Evolutionary conservation across 225 moss, liverwort and hornwort genomes (phyloP).

Genomic region (Ulota crispa): DNA sequence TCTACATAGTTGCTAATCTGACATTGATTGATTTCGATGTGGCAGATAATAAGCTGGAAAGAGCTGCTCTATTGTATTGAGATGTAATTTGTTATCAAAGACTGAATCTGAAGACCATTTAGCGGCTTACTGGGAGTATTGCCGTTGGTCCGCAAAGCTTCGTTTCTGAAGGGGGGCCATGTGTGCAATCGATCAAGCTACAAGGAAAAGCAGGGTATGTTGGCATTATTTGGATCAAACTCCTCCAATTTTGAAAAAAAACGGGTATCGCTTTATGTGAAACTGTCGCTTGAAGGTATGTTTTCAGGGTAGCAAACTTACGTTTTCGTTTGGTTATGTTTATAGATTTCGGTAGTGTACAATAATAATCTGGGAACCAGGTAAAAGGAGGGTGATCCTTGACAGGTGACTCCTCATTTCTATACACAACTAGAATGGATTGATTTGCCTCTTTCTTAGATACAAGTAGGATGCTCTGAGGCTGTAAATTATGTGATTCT

Average conservation of each 20-base stretch:
- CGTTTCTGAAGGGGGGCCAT: slow-evolving; percentile 18
- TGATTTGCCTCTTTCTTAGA: slow-evolving; percentile 34
- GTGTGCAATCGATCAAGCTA: slow-evolving; percentile 32
- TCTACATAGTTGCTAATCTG: neutral
- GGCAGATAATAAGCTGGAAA: slow-evolving; percentile 32
- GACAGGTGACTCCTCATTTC: slow-evolving; percentile 22
- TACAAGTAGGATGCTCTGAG: slow-evolving; percentile 13
- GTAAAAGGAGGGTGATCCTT: slow-evolving; percentile 36
- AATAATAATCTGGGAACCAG: slow-evolving; percentile 37
- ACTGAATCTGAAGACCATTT: slow-evolving; percentile 37
- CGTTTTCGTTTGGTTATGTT: slow-evolving; percentile 24
- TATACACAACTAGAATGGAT: slow-evolving; percentile 35
- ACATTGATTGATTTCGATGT: slow-evolving; percentile 4
- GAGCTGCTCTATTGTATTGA: slow-evolving; percentile 32
- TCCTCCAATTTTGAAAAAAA: slow-evolving; percentile 35
- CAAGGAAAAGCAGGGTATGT: slow-evolving; percentile 26
- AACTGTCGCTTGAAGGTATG: slow-evolving; percentile 40
- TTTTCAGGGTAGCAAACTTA: slow-evolving; percentile 31
- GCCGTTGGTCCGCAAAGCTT: slow-evolving; percentile 7
- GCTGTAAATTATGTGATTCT: slow-evolving; percentile 52
- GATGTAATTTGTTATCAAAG: slow-evolving; percentile 38
- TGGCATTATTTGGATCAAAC: slow-evolving; percentile 29
- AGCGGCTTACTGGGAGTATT: slow-evolving; percentile 22
- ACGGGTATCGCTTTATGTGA: slow-evolving; percentile 19
- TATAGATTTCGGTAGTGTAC: slow-evolving; percentile 45